Evolutionary conservation across 345 rosid genomes (phyloP), one percentile per base, ranked within the genome.

Genomic region (Nephelium lappaceum): DNA sequence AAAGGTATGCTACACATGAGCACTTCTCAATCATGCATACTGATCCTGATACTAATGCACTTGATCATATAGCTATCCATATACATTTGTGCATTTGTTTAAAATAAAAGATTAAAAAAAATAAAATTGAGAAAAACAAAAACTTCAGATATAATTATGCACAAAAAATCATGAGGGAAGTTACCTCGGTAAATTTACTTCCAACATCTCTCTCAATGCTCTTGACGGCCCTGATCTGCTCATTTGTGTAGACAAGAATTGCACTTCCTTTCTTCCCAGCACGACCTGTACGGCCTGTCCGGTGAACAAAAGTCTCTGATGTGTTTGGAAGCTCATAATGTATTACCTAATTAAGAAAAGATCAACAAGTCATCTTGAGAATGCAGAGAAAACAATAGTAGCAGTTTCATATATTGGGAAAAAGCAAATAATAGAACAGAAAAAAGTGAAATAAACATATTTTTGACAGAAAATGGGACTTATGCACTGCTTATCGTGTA

Each of bases 241-340:
- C 93, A 58, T 66, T 84, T n/a, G 93, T 80, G 82, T 94, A 89
- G 72, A 97, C 86, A 43, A 97, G 91, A 80, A 97, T 92, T 5
- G 95, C 93, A 86, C 82, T 90, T 81, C 99, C 99, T 84, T 92
- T 94, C 92, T 95, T 97, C 38, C 99, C 98, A 70, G 99, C 99
- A 78, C 99, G 98, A n/a, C 98, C 98, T 67, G 99, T 97, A 79
- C 98, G 86, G 27, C 99, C 99, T 69, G 99, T 92, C 55, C 99
- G 94, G 77, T 97, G 99, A 81, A 97, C 98, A 83, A 97, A 97
- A 25, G 92, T 93, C 89, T 97, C 99, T 19, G 98, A 84, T 23
- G 78, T 63, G 86, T 91, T 97, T 8, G 99, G 98, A 83, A 97
- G 90, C 88, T 93, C 98, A 74, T 91, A 97, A 83, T 97, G 99